Percentiles rank a stretch among this genome's conserved stretches.
phyloP scores from a whole-genome alignment of 2,329 filamentous ascomycete species.

The Corynespora cassiicola region DNA sequence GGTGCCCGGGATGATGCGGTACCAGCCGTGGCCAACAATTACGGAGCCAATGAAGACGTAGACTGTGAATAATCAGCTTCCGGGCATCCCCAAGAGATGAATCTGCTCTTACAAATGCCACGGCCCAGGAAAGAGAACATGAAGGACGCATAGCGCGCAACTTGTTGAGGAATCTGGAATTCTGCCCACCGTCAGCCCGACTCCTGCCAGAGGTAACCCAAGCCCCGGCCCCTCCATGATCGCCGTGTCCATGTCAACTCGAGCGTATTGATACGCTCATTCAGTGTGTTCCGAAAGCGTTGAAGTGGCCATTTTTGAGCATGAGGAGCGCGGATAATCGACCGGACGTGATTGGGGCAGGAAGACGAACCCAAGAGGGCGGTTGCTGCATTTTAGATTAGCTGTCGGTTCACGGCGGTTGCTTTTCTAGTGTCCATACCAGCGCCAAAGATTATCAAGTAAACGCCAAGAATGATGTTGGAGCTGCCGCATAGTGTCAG shows the following conservation, averaged over 20 bases:
- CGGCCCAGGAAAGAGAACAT: conserved; percentile 97
- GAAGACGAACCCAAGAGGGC: conserved; percentile 55
- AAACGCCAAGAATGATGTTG: conserved; percentile 79
- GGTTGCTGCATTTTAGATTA: conserved; percentile 61
- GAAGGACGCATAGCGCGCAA: conserved; percentile 94
- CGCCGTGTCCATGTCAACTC: too few species aligned
- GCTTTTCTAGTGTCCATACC: conserved; percentile 58
- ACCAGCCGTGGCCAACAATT: conserved; percentile 71
- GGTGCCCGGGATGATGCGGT: conserved; percentile 77
- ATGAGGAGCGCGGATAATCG: not conserved
- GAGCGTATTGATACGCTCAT: too few species aligned
- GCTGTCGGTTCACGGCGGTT: conserved; percentile 1
- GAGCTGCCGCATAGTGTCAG: conserved; percentile 57
- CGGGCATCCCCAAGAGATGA: not conserved
- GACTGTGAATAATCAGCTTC: conserved; percentile 62
- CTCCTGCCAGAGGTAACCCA: not conserved
- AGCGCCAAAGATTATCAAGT: conserved; percentile 90
- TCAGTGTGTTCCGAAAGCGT: too few species aligned
- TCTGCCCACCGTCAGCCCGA: conserved; percentile 56
- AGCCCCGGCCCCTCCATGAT: not conserved
- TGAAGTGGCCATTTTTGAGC: too few species aligned
- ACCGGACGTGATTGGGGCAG: not conserved
- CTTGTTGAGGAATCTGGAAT: conserved; percentile 92
- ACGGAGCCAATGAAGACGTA: conserved; percentile 95
- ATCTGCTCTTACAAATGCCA: conserved; percentile 79